phyloP scores from a whole-genome alignment of 2,329 filamentous ascomycete species.

The Penicillium sp. region DNA sequence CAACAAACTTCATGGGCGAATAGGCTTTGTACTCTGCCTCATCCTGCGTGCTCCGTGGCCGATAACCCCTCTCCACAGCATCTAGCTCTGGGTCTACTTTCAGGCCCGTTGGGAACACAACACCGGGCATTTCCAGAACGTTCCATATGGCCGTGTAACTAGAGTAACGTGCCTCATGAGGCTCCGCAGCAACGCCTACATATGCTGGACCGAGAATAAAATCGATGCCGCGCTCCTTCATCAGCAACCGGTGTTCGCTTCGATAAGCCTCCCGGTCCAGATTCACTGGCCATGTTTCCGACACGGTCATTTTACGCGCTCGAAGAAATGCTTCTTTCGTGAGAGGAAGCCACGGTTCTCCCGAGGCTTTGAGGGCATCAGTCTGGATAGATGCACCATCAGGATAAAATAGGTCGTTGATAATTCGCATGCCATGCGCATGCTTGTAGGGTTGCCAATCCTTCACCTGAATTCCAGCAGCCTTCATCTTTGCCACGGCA shows the following conservation, averaged over 20 bases:
- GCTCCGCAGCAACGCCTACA: no score
- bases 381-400: slow-evolving; percentile 38
- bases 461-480: slow-evolving; percentile 26
- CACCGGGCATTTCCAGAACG: slow-evolving; percentile 36
- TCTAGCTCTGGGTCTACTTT: slow-evolving; percentile 1
- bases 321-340: slow-evolving; percentile 32
- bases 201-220: slow-evolving; percentile 13
- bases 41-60: no score
- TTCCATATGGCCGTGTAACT: slow-evolving; percentile 41
- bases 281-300: slow-evolving; percentile 7
- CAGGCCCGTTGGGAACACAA: slow-evolving; percentile 33
- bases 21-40: no score
- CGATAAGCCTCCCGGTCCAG: no score
- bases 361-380: slow-evolving; percentile 32
- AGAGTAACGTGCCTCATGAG: slow-evolving; percentile 32
- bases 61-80: no score
- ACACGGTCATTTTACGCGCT: background rate
- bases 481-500: slow-evolving; percentile 30
- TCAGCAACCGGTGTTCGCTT: no score
- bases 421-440: slow-evolving; percentile 26
- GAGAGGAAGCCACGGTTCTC: slow-evolving; percentile 35
- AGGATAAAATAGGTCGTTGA: slow-evolving; percentile 48
- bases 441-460: slow-evolving; percentile 13
- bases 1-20: no score
- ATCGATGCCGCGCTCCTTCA: background rate